Evolutionary conservation across 331 rosid genomes (phyloP).

Genomic region (Ulmus americana): DNA sequence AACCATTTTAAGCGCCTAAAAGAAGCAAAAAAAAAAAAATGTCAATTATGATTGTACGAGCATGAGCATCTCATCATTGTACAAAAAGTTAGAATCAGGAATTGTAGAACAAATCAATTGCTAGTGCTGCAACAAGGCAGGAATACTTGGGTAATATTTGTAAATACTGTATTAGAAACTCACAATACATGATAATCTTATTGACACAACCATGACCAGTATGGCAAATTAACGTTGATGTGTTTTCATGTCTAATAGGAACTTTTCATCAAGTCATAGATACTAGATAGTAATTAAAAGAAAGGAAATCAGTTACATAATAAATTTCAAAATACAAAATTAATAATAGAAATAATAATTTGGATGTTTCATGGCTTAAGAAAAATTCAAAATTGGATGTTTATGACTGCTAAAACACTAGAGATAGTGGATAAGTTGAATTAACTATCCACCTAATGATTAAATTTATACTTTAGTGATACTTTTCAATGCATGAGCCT

Average conservation of each 20-base stretch:
- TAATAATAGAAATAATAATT: neutral
- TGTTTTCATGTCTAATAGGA: too few species aligned
- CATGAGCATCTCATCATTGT: conserved; percentile 9
- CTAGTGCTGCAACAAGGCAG: neutral
- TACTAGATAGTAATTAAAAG: too few species aligned
- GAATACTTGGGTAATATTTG: neutral
- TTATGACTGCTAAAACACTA: neutral
- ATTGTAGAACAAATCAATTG: neutral
- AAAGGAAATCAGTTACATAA: too few species aligned
- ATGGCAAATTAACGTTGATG: too few species aligned
- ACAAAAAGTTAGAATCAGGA: conserved; percentile 5
- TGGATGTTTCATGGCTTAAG: neutral
- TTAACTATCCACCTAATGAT: conserved; percentile 12
- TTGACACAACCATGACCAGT: too few species aligned
- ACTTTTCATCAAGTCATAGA: too few species aligned
- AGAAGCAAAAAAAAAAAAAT: conserved; percentile 12
- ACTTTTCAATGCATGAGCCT: neutral
- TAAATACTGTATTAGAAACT: too few species aligned
- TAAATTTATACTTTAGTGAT: conserved; percentile 1
- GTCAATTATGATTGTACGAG: conserved; percentile 13
- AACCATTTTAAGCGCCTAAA: conserved; percentile 93
- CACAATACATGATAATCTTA: too few species aligned
- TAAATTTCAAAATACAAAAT: too few species aligned
- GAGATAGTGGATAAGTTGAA: neutral
- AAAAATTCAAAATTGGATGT: neutral